Conservation (phyloP, 371 early-diverging fungal species). For the Syncephalastrum racemosum region DNA sequence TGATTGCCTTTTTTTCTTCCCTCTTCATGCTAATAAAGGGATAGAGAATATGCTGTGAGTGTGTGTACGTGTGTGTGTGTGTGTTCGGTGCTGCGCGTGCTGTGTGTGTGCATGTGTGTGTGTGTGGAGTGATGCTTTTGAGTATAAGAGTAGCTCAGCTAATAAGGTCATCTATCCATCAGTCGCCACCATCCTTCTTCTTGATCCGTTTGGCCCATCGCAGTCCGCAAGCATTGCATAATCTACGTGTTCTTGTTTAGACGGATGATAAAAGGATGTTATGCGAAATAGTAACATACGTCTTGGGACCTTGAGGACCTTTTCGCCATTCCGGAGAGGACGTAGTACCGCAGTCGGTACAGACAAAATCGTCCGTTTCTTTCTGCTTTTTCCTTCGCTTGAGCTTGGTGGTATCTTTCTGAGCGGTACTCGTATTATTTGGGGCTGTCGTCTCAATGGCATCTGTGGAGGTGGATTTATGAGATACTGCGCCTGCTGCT, state of each 20-base stretch:
- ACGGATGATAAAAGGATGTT: too few species aligned
- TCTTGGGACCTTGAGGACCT: constrained; percentile 75
- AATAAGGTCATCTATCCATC: too few species aligned
- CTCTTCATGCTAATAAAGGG: constrained; percentile 1
- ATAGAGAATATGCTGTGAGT: constrained; percentile 3
- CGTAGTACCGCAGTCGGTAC: constrained; percentile 69
- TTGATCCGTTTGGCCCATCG: constrained; percentile 34
- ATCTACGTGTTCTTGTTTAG: constrained; percentile 21
- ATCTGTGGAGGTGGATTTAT: not conserved
- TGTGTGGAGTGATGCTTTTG: not conserved
- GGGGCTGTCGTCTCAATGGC: too few species aligned
- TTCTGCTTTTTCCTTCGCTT: constrained; percentile 7
- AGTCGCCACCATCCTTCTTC: constrained; percentile 8
- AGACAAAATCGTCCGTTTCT: constrained; percentile 19
- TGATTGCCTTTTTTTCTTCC: not conserved
- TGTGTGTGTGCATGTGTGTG: constrained; percentile 4
- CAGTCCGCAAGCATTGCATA: constrained; percentile 59
- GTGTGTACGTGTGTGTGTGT: not conserved
- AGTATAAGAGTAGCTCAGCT: too few species aligned
- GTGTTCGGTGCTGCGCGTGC: not conserved
- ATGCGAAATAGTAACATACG: constrained; percentile 30
- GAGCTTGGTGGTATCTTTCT: constrained; percentile 3
- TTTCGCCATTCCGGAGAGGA: constrained; percentile 86
- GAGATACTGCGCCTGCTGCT: constrained; percentile 7
- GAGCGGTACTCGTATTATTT: too few species aligned